Evolutionary conservation across 495 filamentous ascomycete genomes (phyloP), one percentile per base, ranked within the genome.

Genomic region (Trichoderma asperelloides): DNA sequence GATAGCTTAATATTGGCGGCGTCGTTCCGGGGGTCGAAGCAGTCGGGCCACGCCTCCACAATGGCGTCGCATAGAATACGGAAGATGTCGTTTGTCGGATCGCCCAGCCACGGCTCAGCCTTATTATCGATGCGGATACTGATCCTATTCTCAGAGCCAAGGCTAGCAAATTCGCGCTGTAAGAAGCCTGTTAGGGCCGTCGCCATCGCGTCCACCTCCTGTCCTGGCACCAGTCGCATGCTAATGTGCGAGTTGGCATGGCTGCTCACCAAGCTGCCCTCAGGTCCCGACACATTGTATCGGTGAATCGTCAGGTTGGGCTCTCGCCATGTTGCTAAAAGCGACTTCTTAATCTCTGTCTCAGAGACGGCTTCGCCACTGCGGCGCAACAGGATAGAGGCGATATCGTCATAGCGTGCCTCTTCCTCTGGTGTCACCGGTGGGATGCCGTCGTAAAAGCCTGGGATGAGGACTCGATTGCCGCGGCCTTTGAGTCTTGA

Each of bases 261-360:
- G 64, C 90, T 88, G 43, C 93, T 93, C 69, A 98, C 96, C 30
- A 97, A 86, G 15, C 92, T 92, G 3, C 91, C 90, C 70, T 91
- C 89, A 1, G 91, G 89, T 0, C 91, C 91, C 12, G 92, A 94
- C 0, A 96, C 93, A 69, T 95, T 91, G 73, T 97, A 88, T 27
- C 92, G 89, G 73, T 98, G 96, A 57, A 98, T 88, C 0, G 95
- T 98, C 30, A 98, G 80, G 23, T 93, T 94, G 0, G 96, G 91
- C 72, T 97, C 93, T n/a, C 93, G 89, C 95, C 95, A 98, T 68
- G 93, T 86, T 39, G 91, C 88, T 88, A 96, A 96, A 18, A 98
- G 81, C 23, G 87, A 92, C 30, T 85, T 81, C 66, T 91, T 90
- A 30, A 96, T 81, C 6, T 80, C 81, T 5, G 89, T 84, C 7